Evolutionary conservation across 164 flowering plant species (phyloP).

Genomic region (Hamamelis virginiana): DNA sequence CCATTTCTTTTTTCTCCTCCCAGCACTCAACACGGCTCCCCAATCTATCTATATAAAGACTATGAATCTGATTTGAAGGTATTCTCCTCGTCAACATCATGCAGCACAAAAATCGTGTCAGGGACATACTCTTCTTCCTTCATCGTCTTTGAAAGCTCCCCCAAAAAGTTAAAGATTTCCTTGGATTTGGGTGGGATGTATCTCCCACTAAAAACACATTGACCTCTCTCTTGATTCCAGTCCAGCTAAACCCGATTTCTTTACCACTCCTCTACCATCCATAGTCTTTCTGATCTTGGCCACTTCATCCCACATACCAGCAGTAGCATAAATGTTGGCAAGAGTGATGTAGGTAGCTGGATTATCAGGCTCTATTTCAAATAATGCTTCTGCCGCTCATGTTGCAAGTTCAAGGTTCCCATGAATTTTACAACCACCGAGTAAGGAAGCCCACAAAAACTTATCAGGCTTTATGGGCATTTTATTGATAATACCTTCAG

Average conservation of each 20-base stretch:
- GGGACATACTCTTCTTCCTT: conserved; percentile 42
- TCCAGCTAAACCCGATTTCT: conserved; percentile 41
- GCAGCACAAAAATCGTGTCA: conserved; percentile 35
- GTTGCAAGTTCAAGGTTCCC: conserved; percentile 36
- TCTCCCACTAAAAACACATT: conserved; percentile 39
- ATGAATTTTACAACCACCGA: conserved; percentile 44
- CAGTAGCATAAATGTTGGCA: conserved; percentile 38
- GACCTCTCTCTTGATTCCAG: conserved; percentile 27
- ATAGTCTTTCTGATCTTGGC: conserved; percentile 28
- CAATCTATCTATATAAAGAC: too few relatives aligned
- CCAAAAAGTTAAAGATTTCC: conserved; percentile 26
- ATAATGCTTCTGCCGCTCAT: conserved; percentile 31
- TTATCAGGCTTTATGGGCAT: conserved; percentile 38
- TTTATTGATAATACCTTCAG: conserved; percentile 27
- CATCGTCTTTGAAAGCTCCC: conserved; percentile 26
- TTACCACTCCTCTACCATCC: conserved; percentile 27
- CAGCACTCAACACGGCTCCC: too few relatives aligned
- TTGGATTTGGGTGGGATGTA: conserved; percentile 28
- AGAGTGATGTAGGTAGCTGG: conserved; percentile 37
- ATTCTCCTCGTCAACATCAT: conserved; percentile 48
- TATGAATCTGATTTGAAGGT: too few relatives aligned
- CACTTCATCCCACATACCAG: conserved; percentile 34
- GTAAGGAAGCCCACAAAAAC: conserved; percentile 41
- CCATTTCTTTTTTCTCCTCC: too few relatives aligned
- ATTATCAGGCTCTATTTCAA: conserved; percentile 39